These are phyloP conservation scores for Saussurea involucrata DNA, from an alignment of 129 eudicot species.

Conservation along the genomic window DNA sequence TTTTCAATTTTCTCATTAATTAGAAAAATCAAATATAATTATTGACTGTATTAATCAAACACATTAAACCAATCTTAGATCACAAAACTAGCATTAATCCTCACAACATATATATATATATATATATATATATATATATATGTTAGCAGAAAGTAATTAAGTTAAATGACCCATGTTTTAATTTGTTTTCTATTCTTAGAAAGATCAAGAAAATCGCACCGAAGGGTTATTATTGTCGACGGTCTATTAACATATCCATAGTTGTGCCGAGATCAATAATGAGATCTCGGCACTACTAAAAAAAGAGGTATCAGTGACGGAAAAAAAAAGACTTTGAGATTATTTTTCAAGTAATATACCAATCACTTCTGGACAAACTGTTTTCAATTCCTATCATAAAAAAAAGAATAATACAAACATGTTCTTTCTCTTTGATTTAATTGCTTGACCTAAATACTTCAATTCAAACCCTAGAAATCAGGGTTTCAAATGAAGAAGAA, in stretches of 20 bases:
- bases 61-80: not conserved
- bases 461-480: slow-evolving; percentile 25
- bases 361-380: not conserved
- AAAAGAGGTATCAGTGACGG: too few relatives aligned
- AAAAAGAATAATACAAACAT: slow-evolving; percentile 7
- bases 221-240: not conserved
- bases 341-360: not conserved
- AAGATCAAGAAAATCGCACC: not conserved
- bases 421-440: not conserved
- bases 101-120: too few relatives aligned
- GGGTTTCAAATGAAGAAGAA: slow-evolving; percentile 12
- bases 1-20: not conserved
- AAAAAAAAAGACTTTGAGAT: not conserved
- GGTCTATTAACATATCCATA: too few relatives aligned
- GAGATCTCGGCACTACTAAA: too few relatives aligned
- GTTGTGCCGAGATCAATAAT: too few relatives aligned
- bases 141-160: not conserved
- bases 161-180: not conserved
- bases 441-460: slow-evolving; percentile 12
- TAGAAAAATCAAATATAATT: not conserved
- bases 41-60: not conserved
- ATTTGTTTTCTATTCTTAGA: not conserved
- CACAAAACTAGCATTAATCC: not conserved
- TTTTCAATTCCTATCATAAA: not conserved
- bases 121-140: too few relatives aligned